These are phyloP conservation scores for Fusarium sp. DNA, from an alignment of 2,329 filamentous ascomycete species.

Conservation along the genomic window DNA sequence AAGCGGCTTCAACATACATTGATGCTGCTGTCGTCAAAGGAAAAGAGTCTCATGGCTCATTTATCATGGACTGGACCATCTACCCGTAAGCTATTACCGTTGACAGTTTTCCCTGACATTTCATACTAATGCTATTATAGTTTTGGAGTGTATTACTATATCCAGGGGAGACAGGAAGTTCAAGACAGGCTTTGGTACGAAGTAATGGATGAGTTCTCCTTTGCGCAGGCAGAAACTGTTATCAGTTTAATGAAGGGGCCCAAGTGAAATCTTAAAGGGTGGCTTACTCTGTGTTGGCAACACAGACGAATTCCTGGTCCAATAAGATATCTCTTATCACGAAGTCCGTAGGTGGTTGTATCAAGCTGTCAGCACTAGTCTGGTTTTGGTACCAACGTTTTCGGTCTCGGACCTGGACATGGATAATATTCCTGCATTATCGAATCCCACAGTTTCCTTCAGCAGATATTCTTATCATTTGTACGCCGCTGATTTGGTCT, in stretches of 20 bases:
- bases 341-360: not conserved
- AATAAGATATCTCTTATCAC: not conserved
- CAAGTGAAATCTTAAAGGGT: not conserved
- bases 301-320: too few species aligned
- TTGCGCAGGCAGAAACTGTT: not conserved
- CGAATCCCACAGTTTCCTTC: not conserved
- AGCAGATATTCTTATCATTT: not conserved
- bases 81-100: not conserved
- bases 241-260: not conserved
- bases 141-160: slow-evolving; percentile 1
- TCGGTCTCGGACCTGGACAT: not conserved
- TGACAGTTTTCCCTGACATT: accelerated
- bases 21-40: slow-evolving; percentile 1
- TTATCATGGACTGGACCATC: slow-evolving; percentile 14
- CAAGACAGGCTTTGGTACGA: slow-evolving; percentile 6
- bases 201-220: slow-evolving; percentile 15
- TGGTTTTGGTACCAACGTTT: not conserved
- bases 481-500: not conserved
- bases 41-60: slow-evolving; percentile 3
- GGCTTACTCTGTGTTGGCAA: too few species aligned
- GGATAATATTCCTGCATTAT: not conserved
- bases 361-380: not conserved
- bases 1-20: not conserved
- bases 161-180: not conserved
- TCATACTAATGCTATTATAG: not conserved